These are phyloP conservation scores for Neurospora sp. DNA, from an alignment of 495 filamentous ascomycete genomes.

Conservation along the genomic window DNA sequence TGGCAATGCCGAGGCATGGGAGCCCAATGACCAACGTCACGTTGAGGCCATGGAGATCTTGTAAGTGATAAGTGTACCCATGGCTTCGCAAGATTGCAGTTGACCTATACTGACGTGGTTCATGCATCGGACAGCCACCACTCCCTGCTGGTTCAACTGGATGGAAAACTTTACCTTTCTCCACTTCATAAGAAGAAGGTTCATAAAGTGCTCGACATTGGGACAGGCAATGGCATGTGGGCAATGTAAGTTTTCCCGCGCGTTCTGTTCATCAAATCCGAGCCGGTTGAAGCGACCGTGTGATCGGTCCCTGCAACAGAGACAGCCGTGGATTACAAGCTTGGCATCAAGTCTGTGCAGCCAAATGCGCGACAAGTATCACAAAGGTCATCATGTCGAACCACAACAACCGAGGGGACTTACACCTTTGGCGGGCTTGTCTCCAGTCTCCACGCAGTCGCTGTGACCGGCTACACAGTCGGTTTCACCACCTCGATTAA, in stretches of 20 bases:
- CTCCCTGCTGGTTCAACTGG: slow-evolving; percentile 28
- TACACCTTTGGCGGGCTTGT: background rate
- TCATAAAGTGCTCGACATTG: slow-evolving; percentile 31
- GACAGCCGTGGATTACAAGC: background rate
- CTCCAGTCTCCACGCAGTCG: background rate
- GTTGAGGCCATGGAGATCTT: slow-evolving; percentile 16
- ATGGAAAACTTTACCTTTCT: slow-evolving; percentile 44
- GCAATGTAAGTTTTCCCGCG: slow-evolving; percentile 11
- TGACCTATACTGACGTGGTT: background rate
- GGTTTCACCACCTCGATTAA: background rate
- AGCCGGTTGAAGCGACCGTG: background rate
- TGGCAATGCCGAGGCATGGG: slow-evolving; percentile 2
- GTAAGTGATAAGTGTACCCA: background rate
- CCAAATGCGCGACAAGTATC: background rate
- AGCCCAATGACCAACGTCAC: slow-evolving; percentile 18
- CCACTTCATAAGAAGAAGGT: slow-evolving; percentile 32
- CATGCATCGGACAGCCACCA: slow-evolving; percentile 12
- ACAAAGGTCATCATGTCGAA: background rate
- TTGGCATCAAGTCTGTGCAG: background rate
- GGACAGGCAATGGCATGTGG: slow-evolving; percentile 32
- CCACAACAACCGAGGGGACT: background rate
- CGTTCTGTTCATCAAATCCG: background rate
- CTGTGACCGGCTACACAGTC: background rate
- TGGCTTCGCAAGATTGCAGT: background rate
- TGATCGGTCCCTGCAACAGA: background rate